Evolutionary conservation across 192 early-diverging fungal genomes (phyloP).

Genomic region (Chytriomyces sp.): DNA sequence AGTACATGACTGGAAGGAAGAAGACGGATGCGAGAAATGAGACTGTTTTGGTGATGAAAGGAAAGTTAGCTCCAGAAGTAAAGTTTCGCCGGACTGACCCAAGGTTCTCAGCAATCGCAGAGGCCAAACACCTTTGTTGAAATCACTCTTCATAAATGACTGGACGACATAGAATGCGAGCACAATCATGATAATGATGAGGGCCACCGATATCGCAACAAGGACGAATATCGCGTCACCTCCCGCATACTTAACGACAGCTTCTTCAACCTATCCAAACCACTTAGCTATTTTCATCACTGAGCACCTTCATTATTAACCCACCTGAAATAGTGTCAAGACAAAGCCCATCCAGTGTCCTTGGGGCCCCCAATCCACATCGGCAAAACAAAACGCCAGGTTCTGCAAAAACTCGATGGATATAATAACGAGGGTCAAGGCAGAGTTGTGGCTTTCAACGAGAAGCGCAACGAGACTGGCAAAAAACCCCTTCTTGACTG

Average conservation of each 20-base stretch:
- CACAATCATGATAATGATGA: conserved; percentile 27
- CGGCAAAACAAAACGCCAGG: conserved; percentile 34
- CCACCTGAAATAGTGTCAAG: conserved; percentile 25
- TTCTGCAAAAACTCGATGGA: conserved; percentile 35
- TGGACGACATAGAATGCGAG: conserved; percentile 30
- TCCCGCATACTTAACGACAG: conserved; percentile 30
- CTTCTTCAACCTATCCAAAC: conserved; percentile 25
- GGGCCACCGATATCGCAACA: conserved; percentile 19
- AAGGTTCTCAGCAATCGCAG: conserved; percentile 27
- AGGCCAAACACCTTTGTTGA: conserved; percentile 33
- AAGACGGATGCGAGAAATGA: conserved; percentile 35
- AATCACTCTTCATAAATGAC: conserved; percentile 33
- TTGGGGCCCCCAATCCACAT: conserved; percentile 29
- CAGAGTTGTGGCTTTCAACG: conserved; percentile 30
- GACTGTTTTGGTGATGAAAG: neutral
- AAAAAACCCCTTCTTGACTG: conserved; percentile 35
- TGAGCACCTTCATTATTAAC: neutral
- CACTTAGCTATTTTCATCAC: neutral
- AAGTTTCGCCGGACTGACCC: neutral
- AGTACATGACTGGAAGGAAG: conserved; percentile 31
- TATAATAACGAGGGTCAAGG: conserved; percentile 10
- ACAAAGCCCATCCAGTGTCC: conserved; percentile 13
- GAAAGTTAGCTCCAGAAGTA: neutral
- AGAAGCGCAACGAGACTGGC: conserved; percentile 30
- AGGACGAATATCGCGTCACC: conserved; percentile 21